phyloP scores from a whole-genome alignment of 2,329 filamentous ascomycete genomes.

The Pseudophaeomoniella oleicola region DNA sequence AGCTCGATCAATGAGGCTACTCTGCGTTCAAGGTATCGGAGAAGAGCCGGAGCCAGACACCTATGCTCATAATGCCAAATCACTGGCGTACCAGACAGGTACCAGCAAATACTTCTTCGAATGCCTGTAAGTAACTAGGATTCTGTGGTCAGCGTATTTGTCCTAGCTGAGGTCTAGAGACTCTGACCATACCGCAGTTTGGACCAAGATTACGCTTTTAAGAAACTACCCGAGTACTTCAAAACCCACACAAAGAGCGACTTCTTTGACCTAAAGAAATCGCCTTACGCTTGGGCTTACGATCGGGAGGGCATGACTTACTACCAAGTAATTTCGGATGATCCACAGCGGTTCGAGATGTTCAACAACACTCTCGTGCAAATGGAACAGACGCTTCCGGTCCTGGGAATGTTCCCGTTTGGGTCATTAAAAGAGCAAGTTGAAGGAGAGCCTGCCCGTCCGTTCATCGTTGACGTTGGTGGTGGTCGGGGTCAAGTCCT shows the following conservation, averaged over 20 bases:
- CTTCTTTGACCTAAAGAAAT: slow-evolving; percentile 5
- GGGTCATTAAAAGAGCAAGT: slow-evolving; percentile 2
- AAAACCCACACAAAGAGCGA: slow-evolving; percentile 7
- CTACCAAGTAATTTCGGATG: slow-evolving; percentile 10
- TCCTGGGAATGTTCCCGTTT: slow-evolving; percentile 11
- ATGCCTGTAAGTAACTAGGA: no score
- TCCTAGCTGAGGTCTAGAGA: slow-evolving; percentile 12
- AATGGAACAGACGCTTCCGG: slow-evolving; percentile 9
- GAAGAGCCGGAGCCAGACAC: slow-evolving; percentile 10
- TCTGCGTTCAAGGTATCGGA: slow-evolving; percentile 14
- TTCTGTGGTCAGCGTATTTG: no score
- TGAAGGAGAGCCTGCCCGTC: neutral
- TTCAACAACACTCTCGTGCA: slow-evolving; percentile 11
- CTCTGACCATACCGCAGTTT: neutral
- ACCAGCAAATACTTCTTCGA: slow-evolving; percentile 12
- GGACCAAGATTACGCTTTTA: neutral
- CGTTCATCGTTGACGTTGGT: slow-evolving; percentile 10
- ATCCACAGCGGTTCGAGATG: slow-evolving; percentile 9
- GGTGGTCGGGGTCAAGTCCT: slow-evolving; percentile 10
- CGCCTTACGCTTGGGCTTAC: slow-evolving; percentile 10
- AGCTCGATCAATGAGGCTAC: slow-evolving; percentile 15
- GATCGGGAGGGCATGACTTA: slow-evolving; percentile 9
- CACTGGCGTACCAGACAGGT: slow-evolving; percentile 13
- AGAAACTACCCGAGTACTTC: slow-evolving; percentile 4
- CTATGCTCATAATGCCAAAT: slow-evolving; percentile 14